phyloP scores from a whole-genome alignment of 345 rosid genomes.

The Corchorus olitorius region DNA sequence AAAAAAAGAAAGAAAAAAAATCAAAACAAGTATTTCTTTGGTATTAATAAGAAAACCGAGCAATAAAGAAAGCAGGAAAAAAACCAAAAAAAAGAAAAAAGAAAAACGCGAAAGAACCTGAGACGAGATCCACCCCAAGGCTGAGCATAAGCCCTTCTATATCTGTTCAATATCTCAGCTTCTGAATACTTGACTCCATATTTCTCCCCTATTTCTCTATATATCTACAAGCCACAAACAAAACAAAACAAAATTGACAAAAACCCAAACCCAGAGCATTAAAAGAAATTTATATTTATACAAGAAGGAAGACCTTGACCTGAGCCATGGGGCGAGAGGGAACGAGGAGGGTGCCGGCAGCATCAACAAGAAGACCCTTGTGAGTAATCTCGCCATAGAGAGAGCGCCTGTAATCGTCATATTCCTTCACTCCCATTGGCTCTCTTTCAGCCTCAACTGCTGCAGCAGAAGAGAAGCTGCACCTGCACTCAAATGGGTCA shows the following conservation, averaged over 20 bases:
- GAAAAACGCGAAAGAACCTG: constrained; percentile 48
- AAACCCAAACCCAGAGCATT: not conserved
- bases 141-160: constrained; percentile 86
- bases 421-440: constrained; percentile 61
- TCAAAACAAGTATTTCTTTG: no score
- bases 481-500: constrained; percentile 28
- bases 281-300: not conserved
- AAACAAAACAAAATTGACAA: not conserved
- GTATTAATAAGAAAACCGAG: not conserved
- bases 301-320: constrained; percentile 42
- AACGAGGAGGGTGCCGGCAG: constrained; percentile 85
- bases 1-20: no score
- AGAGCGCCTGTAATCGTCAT: constrained; percentile 80
- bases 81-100: not conserved
- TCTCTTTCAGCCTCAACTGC: constrained; percentile 39
- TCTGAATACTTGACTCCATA: constrained; percentile 91
- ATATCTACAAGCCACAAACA: constrained; percentile 49
- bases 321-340: constrained; percentile 98
- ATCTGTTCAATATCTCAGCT: constrained; percentile 79
- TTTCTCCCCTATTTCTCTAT: constrained; percentile 82
- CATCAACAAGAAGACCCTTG: constrained; percentile 89
- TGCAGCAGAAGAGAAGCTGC: constrained; percentile 34
- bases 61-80: not conserved
- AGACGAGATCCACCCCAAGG: constrained; percentile 98
- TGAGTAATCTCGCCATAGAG: constrained; percentile 82